These are phyloP conservation scores for Gnomoniopsis smithogilvyi DNA, from an alignment of 2,329 filamentous ascomycete genomes.

Conservation along the genomic window DNA sequence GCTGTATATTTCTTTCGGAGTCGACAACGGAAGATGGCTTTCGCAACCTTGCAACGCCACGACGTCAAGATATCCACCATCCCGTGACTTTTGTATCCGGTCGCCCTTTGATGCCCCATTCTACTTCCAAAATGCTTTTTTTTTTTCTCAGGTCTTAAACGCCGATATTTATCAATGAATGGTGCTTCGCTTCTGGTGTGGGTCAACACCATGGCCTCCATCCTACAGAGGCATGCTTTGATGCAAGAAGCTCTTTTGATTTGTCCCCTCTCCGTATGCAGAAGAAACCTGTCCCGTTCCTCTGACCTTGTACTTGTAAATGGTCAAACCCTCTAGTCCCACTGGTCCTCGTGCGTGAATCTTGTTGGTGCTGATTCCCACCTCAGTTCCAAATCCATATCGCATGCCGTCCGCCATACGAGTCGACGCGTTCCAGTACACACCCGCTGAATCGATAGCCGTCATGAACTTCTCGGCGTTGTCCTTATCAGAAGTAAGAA, in stretches of 20 bases:
- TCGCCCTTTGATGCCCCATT: too few relatives aligned
- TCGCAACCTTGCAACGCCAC: too few relatives aligned
- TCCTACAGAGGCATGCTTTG: constrained; percentile 45
- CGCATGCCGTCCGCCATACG: constrained; percentile 95
- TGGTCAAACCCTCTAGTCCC: constrained; percentile 89
- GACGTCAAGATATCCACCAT: too few relatives aligned
- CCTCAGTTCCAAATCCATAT: constrained; percentile 96
- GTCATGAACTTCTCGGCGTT: constrained; percentile 81
- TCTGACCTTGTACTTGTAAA: constrained; percentile 92
- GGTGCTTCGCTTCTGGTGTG: background rate
- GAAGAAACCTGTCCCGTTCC: constrained; percentile 80
- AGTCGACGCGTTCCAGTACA: constrained; percentile 96
- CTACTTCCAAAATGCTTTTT: too few relatives aligned
- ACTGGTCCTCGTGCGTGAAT: constrained; percentile 93
- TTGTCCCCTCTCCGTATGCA: constrained; percentile 66
- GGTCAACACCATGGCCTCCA: background rate
- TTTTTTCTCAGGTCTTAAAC: constrained; percentile 2
- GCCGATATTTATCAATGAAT: background rate
- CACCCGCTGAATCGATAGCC: constrained; percentile 82
- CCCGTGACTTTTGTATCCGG: too few relatives aligned
- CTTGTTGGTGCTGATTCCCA: constrained; percentile 98
- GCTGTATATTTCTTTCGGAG: too few relatives aligned
- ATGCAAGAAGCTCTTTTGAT: constrained; percentile 58
- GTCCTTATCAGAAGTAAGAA: constrained; percentile 67
- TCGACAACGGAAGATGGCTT: too few relatives aligned